Conservation (phyloP, 2,329 filamentous ascomycete species). For the Orbilia quercus region DNA sequence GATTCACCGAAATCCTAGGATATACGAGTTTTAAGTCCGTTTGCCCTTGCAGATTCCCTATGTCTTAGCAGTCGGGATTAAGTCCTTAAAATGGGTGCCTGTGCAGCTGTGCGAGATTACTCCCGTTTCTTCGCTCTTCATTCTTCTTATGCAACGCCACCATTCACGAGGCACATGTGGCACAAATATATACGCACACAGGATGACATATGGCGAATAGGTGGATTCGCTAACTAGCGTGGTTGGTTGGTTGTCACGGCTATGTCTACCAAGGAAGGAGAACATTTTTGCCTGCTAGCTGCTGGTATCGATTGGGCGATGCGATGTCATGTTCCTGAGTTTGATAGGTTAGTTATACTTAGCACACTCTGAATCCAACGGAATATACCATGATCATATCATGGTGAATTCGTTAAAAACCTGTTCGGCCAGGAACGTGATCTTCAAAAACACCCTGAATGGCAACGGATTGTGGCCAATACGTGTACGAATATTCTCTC, state of each 20-base stretch:
- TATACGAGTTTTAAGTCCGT: too few species aligned
- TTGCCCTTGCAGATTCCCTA: too few species aligned
- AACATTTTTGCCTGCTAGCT: neutral
- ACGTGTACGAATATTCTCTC: neutral
- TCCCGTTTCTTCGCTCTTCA: neutral
- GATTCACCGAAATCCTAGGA: neutral
- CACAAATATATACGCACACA: constrained; percentile 19
- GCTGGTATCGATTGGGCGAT: constrained; percentile 1
- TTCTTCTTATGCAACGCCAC: too few species aligned
- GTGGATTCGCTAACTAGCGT: neutral
- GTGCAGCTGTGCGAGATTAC: neutral
- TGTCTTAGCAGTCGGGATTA: neutral
- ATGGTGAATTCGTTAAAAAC: neutral
- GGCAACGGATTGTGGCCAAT: neutral
- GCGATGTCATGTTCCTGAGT: constrained; percentile 31
- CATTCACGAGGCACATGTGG: neutral
- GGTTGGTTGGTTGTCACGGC: constrained; percentile 36
- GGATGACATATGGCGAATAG: constrained; percentile 34
- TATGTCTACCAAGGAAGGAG: neutral
- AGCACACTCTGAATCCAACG: neutral
- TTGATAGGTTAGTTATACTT: constrained; percentile 26
- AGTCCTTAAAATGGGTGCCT: neutral
- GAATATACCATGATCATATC: neutral
- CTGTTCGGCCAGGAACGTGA: neutral
- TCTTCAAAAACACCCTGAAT: neutral